Conservation (phyloP, 805 yeast genomes). For the Blastobotrys americana region DNA sequence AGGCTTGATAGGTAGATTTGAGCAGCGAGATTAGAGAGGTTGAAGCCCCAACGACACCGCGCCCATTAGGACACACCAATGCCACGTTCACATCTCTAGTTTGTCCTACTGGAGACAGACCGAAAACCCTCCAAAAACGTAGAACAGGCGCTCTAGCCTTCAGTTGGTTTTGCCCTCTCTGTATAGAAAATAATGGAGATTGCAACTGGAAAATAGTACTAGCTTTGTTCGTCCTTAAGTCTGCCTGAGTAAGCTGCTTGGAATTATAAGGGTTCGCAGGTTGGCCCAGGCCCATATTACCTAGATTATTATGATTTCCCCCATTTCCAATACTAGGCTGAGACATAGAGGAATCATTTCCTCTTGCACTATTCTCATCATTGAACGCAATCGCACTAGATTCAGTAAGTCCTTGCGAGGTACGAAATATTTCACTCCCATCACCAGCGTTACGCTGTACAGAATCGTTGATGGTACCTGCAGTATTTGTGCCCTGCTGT, state of each 20-base stretch:
- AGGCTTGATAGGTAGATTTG: constrained; percentile 30
- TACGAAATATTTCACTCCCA: neutral
- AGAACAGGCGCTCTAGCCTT: constrained; percentile 33
- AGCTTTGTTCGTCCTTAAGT: neutral
- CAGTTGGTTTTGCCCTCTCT: constrained; percentile 20
- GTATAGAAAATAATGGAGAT: constrained; percentile 14
- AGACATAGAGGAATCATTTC: too few relatives aligned
- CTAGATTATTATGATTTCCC: too few relatives aligned
- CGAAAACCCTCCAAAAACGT: constrained; percentile 35
- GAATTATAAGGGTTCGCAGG: neutral
- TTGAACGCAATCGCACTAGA: neutral
- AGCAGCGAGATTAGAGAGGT: constrained; percentile 21
- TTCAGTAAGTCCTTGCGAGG: too few relatives aligned
- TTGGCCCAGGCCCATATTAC: too few relatives aligned
- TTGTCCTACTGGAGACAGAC: constrained; percentile 29
- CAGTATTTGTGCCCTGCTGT: too few relatives aligned
- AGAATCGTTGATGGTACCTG: too few relatives aligned
- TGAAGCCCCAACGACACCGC: constrained; percentile 20
- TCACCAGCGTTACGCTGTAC: too few relatives aligned
- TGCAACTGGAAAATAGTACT: constrained; percentile 13
- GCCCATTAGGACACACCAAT: constrained; percentile 25
- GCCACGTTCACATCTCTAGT: constrained; percentile 26
- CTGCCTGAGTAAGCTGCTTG: neutral
- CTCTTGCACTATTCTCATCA: constrained; percentile 10
- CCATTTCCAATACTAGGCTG: too few relatives aligned